A percentile compares a stretch with the other conserved stretches of the same genome.
phyloP scores from a whole-genome alignment of 768 basidiomycete species.

The Dentipellis sp. region DNA sequence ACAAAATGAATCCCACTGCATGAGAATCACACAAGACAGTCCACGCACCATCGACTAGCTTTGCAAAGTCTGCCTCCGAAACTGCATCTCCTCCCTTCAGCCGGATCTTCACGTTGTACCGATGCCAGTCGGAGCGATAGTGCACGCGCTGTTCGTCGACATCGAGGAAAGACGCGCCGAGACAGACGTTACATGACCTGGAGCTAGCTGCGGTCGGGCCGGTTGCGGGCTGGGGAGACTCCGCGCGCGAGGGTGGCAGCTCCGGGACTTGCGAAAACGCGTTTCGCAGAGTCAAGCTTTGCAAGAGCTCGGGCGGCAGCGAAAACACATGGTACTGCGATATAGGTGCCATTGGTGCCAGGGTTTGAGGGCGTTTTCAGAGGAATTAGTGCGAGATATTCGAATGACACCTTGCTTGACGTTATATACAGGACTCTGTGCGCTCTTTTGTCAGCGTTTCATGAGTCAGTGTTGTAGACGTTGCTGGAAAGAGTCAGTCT shows the following conservation, averaged over 20 bases:
- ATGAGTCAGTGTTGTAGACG: no score
- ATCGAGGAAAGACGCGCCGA: slow-evolving; percentile 56
- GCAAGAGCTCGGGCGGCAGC: slow-evolving; percentile 59
- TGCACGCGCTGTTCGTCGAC: slow-evolving; percentile 80
- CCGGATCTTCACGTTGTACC: slow-evolving; percentile 88
- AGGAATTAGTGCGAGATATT: no score
- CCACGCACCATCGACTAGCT: slow-evolving; percentile 70
- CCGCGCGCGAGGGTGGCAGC: slow-evolving; percentile 26
- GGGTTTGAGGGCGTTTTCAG: no score
- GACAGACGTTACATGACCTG: slow-evolving; percentile 64
- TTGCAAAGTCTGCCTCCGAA: slow-evolving; percentile 61
- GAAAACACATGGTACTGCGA: slow-evolving; percentile 60
- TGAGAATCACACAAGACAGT: not conserved
- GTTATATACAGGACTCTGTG: no score
- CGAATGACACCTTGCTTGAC: no score
- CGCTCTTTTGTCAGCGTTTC: no score
- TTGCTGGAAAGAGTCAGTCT: no score
- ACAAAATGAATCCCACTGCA: not conserved
- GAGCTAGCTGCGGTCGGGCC: slow-evolving; percentile 28
- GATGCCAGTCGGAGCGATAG: slow-evolving; percentile 95
- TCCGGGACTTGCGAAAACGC: slow-evolving; percentile 27
- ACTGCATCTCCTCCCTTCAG: slow-evolving; percentile 55
- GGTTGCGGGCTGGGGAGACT: slow-evolving; percentile 18
- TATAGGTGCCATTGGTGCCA: slow-evolving; percentile 1
- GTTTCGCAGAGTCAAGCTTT: slow-evolving; percentile 61